phyloP scores from a whole-genome alignment of 2,329 filamentous ascomycete genomes.

The Chaetomium olivaceum region DNA sequence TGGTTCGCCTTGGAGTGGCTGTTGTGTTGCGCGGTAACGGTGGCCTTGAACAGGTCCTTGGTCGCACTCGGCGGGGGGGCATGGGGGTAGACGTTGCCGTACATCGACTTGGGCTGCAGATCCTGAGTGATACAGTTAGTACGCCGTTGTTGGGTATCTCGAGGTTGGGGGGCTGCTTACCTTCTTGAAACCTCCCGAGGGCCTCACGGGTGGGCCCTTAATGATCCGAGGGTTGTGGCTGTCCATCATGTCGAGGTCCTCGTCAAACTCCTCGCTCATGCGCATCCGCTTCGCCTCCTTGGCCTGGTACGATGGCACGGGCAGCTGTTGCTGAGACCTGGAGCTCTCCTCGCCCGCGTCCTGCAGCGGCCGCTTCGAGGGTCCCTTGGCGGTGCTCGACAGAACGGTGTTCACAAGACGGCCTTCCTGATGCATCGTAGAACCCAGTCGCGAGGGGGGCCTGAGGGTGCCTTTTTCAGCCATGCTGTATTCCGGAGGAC shows the following conservation, averaged over 20 bases:
- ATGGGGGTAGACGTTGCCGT: constrained; percentile 62
- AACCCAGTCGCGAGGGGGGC: constrained; percentile 60
- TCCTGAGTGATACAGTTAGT: constrained; percentile 53
- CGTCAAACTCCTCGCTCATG: constrained; percentile 71
- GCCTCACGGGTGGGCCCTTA: constrained; percentile 82
- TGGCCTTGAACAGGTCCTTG: constrained; percentile 64
- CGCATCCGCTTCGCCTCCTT: constrained; percentile 78
- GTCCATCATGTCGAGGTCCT: constrained; percentile 57
- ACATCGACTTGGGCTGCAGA: constrained; percentile 58
- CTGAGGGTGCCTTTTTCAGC: constrained; percentile 42
- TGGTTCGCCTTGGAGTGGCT: constrained; percentile 64
- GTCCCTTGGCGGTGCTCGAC: constrained; percentile 67
- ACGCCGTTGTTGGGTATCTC: not conserved
- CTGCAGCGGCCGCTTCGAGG: constrained; percentile 72
- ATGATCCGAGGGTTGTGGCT: constrained; percentile 53
- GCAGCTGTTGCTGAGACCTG: constrained; percentile 49
- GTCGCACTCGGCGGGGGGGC: constrained; percentile 54
- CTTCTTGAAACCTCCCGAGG: constrained; percentile 70
- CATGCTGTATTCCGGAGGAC: constrained; percentile 48
- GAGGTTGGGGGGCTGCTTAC: constrained; percentile 47
- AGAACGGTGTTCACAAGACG: constrained; percentile 62
- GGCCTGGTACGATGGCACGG: constrained; percentile 63
- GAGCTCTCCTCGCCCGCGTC: constrained; percentile 60
- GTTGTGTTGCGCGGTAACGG: constrained; percentile 66
- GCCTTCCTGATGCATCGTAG: constrained; percentile 58